phyloP scores from a whole-genome alignment of 2,329 filamentous ascomycete species.

The Fusarium nurragi region DNA sequence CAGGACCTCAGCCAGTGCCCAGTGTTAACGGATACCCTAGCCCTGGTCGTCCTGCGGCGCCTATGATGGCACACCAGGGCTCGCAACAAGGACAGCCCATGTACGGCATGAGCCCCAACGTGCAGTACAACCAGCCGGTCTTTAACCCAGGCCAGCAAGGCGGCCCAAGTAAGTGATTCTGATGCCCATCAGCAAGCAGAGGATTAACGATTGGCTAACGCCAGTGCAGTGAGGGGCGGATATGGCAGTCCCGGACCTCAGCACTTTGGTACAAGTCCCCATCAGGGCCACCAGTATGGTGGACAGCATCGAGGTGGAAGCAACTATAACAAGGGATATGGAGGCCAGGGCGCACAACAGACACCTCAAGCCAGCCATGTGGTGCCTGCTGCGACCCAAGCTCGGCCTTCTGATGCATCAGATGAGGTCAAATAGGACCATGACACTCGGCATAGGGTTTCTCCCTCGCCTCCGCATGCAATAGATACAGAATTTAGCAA shows the following conservation, averaged over 20 bases:
- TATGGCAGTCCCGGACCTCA: conserved; percentile 68
- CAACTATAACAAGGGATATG: conserved; percentile 64
- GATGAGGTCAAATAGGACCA: conserved; percentile 57
- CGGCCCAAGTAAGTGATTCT: conserved; percentile 73
- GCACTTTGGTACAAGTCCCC: conserved; percentile 73
- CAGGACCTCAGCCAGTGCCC: conserved; percentile 66
- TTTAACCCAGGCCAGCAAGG: conserved; percentile 74
- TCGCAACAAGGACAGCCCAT: conserved; percentile 88
- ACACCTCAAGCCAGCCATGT: conserved; percentile 50
- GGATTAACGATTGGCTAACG: conserved; percentile 50
- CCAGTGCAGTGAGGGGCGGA: conserved; percentile 65
- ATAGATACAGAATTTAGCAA: conserved; percentile 39
- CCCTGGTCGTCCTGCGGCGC: conserved; percentile 78
- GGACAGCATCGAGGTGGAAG: conserved; percentile 65
- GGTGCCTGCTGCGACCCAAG: conserved; percentile 48
- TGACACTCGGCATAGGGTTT: conserved; percentile 18
- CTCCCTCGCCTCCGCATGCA: conserved; percentile 20
- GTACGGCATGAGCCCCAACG: conserved; percentile 79
- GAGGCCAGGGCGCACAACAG: conserved; percentile 56
- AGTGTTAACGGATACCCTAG: conserved; percentile 86
- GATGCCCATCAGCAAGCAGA: conserved; percentile 8
- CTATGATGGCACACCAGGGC: conserved; percentile 94
- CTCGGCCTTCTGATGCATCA: conserved; percentile 50
- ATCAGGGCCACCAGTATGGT: conserved; percentile 71
- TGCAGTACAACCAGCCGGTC: conserved; percentile 78